Evolutionary conservation across 331 rosid species (phyloP).

Genomic region (Quercus tomentella): DNA sequence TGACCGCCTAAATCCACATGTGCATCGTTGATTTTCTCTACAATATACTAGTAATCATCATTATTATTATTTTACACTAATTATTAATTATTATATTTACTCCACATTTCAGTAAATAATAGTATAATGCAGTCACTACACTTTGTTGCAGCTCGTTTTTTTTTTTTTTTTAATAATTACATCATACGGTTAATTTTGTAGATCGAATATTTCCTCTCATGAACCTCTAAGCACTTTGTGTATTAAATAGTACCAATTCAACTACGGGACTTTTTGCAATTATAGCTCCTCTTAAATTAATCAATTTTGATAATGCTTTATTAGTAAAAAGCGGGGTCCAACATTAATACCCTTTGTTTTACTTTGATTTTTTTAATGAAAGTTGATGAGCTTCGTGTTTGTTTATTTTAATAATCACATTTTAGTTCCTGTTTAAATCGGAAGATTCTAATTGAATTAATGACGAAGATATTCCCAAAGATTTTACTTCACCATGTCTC

Average conservation of each 20-base stretch:
- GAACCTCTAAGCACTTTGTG: too few relatives aligned
- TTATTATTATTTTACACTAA: neutral
- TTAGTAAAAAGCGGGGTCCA: neutral
- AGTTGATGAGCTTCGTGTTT: neutral
- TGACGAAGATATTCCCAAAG: neutral
- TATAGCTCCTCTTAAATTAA: neutral
- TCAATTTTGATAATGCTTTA: neutral
- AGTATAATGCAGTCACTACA: neutral
- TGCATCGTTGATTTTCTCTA: neutral
- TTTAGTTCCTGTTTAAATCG: neutral
- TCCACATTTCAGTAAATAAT: too few relatives aligned
- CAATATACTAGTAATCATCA: too few relatives aligned
- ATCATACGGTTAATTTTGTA: rapidly evolving
- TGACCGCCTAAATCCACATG: slow-evolving; percentile 1
- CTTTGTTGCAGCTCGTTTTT: neutral
- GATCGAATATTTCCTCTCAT: too few relatives aligned
- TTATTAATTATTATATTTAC: neutral
- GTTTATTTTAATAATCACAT: neutral
- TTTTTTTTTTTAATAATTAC: too few relatives aligned
- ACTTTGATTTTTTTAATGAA: neutral
- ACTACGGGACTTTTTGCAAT: too few relatives aligned
- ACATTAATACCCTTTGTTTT: neutral
- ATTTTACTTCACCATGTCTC: neutral
- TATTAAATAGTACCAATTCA: too few relatives aligned
- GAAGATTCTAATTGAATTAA: neutral